Evolutionary conservation across 345 rosid species (phyloP).

Genomic region (Eucalyptus cloeziana): DNA sequence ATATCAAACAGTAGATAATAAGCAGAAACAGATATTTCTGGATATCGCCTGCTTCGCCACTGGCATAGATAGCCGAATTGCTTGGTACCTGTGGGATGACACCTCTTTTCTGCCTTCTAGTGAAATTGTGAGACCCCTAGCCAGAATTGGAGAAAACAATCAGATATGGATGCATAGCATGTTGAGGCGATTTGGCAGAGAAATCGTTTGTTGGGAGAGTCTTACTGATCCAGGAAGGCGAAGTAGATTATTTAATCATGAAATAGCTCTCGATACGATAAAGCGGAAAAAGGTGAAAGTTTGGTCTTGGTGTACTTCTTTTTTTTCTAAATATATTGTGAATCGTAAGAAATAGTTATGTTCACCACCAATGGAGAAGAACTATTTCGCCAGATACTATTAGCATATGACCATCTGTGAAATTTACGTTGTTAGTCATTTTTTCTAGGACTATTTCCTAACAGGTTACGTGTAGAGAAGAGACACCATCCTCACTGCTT

Average conservation of each 20-base stretch:
- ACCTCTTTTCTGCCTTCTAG: background rate
- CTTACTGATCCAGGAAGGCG: background rate
- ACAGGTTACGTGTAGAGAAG: background rate
- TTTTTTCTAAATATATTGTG: rapidly evolving
- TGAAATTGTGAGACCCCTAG: background rate
- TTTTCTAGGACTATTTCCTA: background rate
- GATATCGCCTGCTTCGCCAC: constrained; percentile 3
- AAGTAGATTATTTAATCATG: background rate
- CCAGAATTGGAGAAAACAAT: background rate
- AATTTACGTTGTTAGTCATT: background rate
- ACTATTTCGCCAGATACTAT: background rate
- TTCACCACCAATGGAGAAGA: background rate
- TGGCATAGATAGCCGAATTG: background rate
- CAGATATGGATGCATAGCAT: background rate
- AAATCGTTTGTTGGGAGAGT: background rate
- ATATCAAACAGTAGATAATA: background rate
- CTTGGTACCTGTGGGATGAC: background rate
- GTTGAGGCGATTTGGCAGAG: background rate
- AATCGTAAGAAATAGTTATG: background rate
- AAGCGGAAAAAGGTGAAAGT: background rate
- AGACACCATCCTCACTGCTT: background rate
- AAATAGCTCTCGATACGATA: background rate
- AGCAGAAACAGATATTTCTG: background rate
- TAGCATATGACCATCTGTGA: background rate
- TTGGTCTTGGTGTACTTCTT: background rate